Percentiles rank a stretch among this genome's conserved stretches.
Conservation (phyloP, 2,329 filamentous ascomycete species). For the Sarocladium oryzae region DNA sequence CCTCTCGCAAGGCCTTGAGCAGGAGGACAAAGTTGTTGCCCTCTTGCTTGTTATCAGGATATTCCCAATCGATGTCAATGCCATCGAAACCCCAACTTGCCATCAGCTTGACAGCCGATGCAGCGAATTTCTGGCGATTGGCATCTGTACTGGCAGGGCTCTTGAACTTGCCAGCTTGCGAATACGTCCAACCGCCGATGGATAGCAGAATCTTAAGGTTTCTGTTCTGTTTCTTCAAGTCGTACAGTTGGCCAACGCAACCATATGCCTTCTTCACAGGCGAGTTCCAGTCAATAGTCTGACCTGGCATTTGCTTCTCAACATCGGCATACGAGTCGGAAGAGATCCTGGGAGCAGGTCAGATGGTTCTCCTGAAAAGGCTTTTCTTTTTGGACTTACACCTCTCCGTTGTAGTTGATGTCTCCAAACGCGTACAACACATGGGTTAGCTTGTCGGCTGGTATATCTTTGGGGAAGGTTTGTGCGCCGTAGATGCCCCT, state of each 20-base stretch:
- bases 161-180: constrained; percentile 53
- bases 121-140: constrained; percentile 60
- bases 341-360: constrained; percentile 17
- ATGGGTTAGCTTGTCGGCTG: constrained; percentile 64
- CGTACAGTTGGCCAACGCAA: constrained; percentile 67
- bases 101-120: constrained; percentile 61
- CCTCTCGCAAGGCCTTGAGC: constrained; percentile 34
- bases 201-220: constrained; percentile 69
- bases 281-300: constrained; percentile 48
- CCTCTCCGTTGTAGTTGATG: constrained; percentile 37
- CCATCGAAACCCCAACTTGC: constrained; percentile 51
- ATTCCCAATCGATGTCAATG: constrained; percentile 14
- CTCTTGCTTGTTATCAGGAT: constrained; percentile 21
- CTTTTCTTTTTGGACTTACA: constrained; percentile 26
- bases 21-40: constrained; percentile 35
- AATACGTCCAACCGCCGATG: constrained; percentile 81
- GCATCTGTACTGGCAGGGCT: constrained; percentile 54
- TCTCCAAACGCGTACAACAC: constrained; percentile 56
- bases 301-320: constrained; percentile 61
- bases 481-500: constrained; percentile 62
- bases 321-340: constrained; percentile 37
- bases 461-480: constrained; percentile 64
- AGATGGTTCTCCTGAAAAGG: neutral
- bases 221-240: constrained; percentile 69
- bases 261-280: constrained; percentile 65